Conservation (phyloP, 441 rosid species). For the Omphalea diandra region DNA sequence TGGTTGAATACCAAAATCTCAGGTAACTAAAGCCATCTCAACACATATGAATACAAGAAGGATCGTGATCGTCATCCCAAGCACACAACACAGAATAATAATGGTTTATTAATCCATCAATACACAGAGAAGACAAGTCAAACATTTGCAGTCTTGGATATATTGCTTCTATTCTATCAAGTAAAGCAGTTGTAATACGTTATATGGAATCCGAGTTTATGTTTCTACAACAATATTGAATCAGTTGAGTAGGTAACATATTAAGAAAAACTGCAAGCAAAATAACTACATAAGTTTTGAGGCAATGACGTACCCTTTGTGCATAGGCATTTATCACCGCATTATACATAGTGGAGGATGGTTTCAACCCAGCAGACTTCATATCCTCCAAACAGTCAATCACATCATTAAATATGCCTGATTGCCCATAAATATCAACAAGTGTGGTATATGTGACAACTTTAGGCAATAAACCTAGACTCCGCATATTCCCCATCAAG, state of each 20-base stretch:
- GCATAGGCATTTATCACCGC: slow-evolving; percentile 98
- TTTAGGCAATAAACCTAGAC: slow-evolving; percentile 66
- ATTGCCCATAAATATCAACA: slow-evolving; percentile 80
- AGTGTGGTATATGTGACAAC: slow-evolving; percentile 89
- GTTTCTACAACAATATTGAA: not conserved
- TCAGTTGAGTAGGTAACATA: not conserved
- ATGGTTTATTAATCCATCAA: not conserved
- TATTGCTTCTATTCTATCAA: not conserved
- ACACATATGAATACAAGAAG: no score
- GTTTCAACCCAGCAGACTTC: slow-evolving; percentile 79
- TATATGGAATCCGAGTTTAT: not conserved
- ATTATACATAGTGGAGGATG: slow-evolving; percentile 88
- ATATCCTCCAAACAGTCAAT: slow-evolving; percentile 82
- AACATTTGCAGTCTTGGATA: not conserved
- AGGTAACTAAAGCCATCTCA: not conserved
- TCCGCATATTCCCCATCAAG: slow-evolving; percentile 66
- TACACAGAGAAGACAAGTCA: not conserved
- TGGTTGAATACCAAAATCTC: not conserved
- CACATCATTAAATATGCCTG: slow-evolving; percentile 87
- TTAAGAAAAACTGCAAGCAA: not conserved
- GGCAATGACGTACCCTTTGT: slow-evolving; percentile 58
- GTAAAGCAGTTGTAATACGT: not conserved
- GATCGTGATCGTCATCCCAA: no score
- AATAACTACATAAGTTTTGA: not conserved
- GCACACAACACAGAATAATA: not conserved